These are phyloP conservation scores for Carex myosuroides DNA, from an alignment of 176 grass and related monocot genomes.

Conservation along the genomic window DNA sequence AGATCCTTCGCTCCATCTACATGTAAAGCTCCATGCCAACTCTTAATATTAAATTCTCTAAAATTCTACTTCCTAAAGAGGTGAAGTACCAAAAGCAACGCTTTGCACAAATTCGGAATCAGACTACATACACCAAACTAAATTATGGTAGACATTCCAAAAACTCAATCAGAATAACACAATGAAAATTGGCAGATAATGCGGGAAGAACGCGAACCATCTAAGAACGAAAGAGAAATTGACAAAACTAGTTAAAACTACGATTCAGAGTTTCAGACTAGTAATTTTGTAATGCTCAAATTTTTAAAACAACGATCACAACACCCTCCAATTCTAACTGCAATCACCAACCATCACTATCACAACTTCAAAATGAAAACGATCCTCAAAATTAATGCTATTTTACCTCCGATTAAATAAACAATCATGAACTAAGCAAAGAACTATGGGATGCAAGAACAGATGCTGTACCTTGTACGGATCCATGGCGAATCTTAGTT, in stretches of 20 bases:
- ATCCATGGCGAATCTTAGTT: constrained; percentile 51
- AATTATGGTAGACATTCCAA: no score
- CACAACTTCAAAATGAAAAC: neutral
- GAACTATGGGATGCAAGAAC: neutral
- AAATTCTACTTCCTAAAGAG: neutral
- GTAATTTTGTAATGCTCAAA: neutral
- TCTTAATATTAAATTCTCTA: neutral
- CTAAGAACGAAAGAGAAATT: neutral
- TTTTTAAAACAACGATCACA: neutral
- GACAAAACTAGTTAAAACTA: neutral
- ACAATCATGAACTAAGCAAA: neutral
- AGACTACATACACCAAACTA: neutral
- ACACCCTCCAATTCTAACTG: neutral
- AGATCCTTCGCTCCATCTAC: neutral
- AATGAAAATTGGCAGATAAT: neutral
- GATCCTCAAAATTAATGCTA: neutral
- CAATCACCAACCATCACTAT: neutral
- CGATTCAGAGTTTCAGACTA: neutral
- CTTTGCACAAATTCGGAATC: neutral
- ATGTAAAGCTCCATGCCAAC: neutral
- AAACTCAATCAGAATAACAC: neutral
- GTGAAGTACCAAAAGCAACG: neutral
- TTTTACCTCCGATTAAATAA: neutral
- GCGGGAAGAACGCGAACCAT: neutral
- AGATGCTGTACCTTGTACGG: constrained; percentile 59